Base-by-base conservation (phyloP, 768 basidiomycete genomes). In the Cubamyces lactineus region DNA sequence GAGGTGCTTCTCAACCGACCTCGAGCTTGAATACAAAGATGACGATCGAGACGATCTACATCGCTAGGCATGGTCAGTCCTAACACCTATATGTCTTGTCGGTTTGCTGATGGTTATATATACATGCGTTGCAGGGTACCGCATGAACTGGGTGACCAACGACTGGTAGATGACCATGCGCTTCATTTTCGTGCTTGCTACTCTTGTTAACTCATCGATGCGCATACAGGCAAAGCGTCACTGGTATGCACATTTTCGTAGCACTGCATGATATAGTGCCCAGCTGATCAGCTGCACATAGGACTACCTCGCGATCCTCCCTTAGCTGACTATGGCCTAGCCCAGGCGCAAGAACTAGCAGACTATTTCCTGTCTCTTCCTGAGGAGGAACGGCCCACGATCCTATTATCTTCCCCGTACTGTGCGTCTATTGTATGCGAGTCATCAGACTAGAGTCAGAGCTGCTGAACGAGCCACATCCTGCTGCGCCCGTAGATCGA, bases 391-490 rank as follows among this genome's bases (percentile, higher is more conserved):
- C 80, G 82, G 13, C 92, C 92, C 1, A 92, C 88, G 1, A 87
- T 84, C 5, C 89, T 94, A 59, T 88, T 92, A 72, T 92, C 90
- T 12, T 94, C 92, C 11, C 92, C 92, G 8, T 93, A 89, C 70
- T 94, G 92, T 92, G 58, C 72, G 76, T 69, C 16, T 38, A 39
- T 9, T 34, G 17, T 30, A 30, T 34, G 34, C 34, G 34, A 34
- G 34, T 34, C 34, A 34, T 34, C 5, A 1, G 6, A 6, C 5
- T 34, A 1, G 6, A 6, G 34, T 34, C 34, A 34, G 34, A 11
- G 11, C 34, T 11, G 34, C 40, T 41, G 23, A 56, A 28, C 49
- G 41, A 30, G 17, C 17, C n/a, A 24, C 34, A 34, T 34, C 34
- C 34, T 26, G 23, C 39, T 66, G n/a, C 30, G 19, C 24, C 13